Conservation (phyloP, 2,329 filamentous ascomycete genomes). For the Tolypocladium cylindrosporum region DNA sequence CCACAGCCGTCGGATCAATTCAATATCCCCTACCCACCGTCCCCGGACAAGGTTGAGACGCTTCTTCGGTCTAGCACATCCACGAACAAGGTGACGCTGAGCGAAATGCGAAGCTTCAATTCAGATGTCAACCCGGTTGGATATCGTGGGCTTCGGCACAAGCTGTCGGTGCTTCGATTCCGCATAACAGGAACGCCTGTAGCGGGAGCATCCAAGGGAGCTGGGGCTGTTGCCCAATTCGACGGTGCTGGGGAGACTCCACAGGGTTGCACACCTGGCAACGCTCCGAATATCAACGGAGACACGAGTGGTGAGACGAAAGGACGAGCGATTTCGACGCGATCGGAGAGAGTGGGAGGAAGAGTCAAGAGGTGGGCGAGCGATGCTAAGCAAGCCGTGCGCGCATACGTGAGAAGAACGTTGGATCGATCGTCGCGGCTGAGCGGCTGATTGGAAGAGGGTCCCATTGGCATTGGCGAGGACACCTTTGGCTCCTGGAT, state of each 20-base stretch:
- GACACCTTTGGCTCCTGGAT: slow-evolving; percentile 1
- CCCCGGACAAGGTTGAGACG: slow-evolving; percentile 7
- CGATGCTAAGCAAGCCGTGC: slow-evolving; percentile 21
- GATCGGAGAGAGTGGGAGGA: slow-evolving; percentile 11
- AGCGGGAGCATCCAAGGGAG: slow-evolving; percentile 6
- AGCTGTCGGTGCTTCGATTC: slow-evolving; percentile 19
- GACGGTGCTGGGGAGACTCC: background rate
- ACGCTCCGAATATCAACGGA: background rate
- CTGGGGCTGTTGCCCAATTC: slow-evolving; percentile 2
- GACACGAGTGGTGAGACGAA: background rate
- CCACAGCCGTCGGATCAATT: slow-evolving; percentile 21
- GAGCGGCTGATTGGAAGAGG: slow-evolving; percentile 4
- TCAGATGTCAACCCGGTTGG: background rate
- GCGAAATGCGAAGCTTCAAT: slow-evolving; percentile 6
- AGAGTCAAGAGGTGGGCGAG: slow-evolving; percentile 24
- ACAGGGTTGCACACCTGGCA: background rate
- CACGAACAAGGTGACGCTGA: slow-evolving; percentile 3
- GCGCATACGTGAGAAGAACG: slow-evolving; percentile 20
- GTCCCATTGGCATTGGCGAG: background rate
- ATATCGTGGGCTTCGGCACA: slow-evolving; percentile 14
- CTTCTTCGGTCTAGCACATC: slow-evolving; percentile 5
- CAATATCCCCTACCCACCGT: slow-evolving; percentile 21
- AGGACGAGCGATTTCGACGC: slow-evolving; percentile 3
- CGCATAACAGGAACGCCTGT: slow-evolving; percentile 9
- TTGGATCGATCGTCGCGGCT: slow-evolving; percentile 18